Conservation (phyloP, 1,284 basidiomycete genomes). For the Pseudozyma sp. region DNA sequence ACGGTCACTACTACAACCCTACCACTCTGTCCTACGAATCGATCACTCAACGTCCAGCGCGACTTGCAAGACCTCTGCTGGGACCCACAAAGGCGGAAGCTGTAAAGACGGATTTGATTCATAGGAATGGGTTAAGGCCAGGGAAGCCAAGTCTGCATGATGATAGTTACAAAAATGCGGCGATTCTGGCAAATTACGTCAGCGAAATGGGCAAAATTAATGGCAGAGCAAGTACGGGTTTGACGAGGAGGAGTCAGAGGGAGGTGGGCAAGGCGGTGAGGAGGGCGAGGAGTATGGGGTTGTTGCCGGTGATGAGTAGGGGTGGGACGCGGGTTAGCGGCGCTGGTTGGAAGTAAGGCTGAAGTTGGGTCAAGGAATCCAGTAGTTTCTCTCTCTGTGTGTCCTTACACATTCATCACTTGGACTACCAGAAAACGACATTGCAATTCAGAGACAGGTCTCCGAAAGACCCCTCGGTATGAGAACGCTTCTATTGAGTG, state of each 20-base stretch:
- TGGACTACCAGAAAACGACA: no score
- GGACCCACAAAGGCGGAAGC: constrained; percentile 58
- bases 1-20: constrained; percentile 62
- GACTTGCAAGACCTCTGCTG: constrained; percentile 44
- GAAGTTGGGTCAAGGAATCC: no score
- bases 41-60: constrained; percentile 32
- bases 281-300: constrained; percentile 90
- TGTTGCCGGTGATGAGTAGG: constrained; percentile 75
- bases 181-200: constrained; percentile 78
- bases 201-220: constrained; percentile 88
- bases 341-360: constrained; percentile 43
- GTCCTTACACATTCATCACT: no score
- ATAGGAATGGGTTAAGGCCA: constrained; percentile 67
- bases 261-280: constrained; percentile 87
- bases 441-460: no score
- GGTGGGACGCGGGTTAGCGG: constrained; percentile 44
- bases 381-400: no score
- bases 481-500: no score
- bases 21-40: constrained; percentile 37
- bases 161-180: constrained; percentile 76
- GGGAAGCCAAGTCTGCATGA: constrained; percentile 63
- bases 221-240: constrained; percentile 77
- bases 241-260: constrained; percentile 86
- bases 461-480: no score
- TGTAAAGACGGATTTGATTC: constrained; percentile 73